Evolutionary conservation across 768 basidiomycete genomes (phyloP), one percentile per base, ranked within the genome.

Genomic region (Mycena metata): DNA sequence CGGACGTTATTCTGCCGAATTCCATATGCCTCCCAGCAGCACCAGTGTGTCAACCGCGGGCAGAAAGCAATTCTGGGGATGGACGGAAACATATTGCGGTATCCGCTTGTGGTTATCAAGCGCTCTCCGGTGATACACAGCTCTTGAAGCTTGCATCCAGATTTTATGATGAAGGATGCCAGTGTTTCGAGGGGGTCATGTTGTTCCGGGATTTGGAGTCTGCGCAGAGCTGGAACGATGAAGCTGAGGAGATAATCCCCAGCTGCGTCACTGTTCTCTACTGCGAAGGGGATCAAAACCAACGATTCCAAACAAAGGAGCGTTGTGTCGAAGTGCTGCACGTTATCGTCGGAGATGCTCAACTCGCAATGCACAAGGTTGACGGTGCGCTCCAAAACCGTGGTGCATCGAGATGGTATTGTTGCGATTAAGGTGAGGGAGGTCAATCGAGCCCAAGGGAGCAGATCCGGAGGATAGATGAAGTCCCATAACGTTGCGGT

Each of bases 361-460:
- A 64, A 8, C 17, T 55, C 41, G 33, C 50, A 55, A 35, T 47
- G 42, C 7, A 64, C 42, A 26, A 64, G 62, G 43, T 47, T 52
- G 26, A 19, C 2, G 16, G 62, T 54, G 7, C 42, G 39, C 16
- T 11, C 1, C 2, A 64, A 4, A 21, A 50, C 35, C 6, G n/a
- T 8, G 1, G 30, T 21, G 7, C n/a, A 55, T 36, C 50, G 45
- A 17, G 2, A 21, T 16, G 52, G 16, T 0, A 12, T 2, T 2
- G 13, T 21, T 4, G 5, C 10, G 12, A 19, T 39, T 21, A 65
- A 21, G 12, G 45, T 47, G 6, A 56, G 11, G 5, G 64, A 50
- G 2, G 51, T 64, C 52, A 55, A 55, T 36, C 55, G 52, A 1
- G 42, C 9, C 52, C 51, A 64, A 5, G 51, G 51, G 17, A 61